phyloP scores from a whole-genome alignment of 192 early-diverging fungal genomes.

The Oehlia diaphana region DNA sequence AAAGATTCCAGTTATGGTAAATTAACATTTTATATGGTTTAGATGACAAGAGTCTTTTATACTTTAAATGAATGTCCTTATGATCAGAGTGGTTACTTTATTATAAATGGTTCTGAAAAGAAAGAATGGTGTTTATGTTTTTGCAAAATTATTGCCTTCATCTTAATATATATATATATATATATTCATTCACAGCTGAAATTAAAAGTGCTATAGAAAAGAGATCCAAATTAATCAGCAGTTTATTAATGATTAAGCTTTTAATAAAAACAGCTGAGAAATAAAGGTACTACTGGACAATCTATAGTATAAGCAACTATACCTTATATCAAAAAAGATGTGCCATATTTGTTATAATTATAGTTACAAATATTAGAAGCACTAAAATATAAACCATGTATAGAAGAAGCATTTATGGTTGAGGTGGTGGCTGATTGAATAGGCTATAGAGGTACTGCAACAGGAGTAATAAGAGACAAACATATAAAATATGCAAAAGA shows the following conservation, averaged over 20 bases:
- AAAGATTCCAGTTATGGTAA: conserved; percentile 82
- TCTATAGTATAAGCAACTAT: conserved; percentile 87
- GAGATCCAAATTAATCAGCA: conserved; percentile 84
- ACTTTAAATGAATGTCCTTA: conserved; percentile 89
- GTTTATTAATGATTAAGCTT: conserved; percentile 87
- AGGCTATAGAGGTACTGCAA: conserved; percentile 86
- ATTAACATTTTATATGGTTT: conserved; percentile 86
- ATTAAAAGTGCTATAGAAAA: conserved; percentile 89
- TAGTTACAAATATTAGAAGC: conserved; percentile 96
- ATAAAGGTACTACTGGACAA: conserved; percentile 56
- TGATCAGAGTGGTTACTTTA: conserved; percentile 94
- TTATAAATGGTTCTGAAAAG: conserved; percentile 99
- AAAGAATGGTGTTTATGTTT: conserved; percentile 99
- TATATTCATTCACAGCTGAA: conserved; percentile 78
- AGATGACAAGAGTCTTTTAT: conserved; percentile 69
- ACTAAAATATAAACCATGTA: conserved; percentile 80
- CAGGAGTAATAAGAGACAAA: conserved; percentile 82
- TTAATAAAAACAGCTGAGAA: conserved; percentile 69
- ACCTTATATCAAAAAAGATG: conserved; percentile 89
- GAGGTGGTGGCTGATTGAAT: conserved; percentile 95
- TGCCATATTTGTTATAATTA: conserved; percentile 98
- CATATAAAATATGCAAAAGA: conserved; percentile 89
- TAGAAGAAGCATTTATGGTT: conserved; percentile 98
- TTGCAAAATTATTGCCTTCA: conserved; percentile 80
- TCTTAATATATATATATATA: conserved; percentile 52